phyloP scores from a whole-genome alignment of 2,329 filamentous ascomycete species.

The Aspergillus brunneoviolaceus region DNA sequence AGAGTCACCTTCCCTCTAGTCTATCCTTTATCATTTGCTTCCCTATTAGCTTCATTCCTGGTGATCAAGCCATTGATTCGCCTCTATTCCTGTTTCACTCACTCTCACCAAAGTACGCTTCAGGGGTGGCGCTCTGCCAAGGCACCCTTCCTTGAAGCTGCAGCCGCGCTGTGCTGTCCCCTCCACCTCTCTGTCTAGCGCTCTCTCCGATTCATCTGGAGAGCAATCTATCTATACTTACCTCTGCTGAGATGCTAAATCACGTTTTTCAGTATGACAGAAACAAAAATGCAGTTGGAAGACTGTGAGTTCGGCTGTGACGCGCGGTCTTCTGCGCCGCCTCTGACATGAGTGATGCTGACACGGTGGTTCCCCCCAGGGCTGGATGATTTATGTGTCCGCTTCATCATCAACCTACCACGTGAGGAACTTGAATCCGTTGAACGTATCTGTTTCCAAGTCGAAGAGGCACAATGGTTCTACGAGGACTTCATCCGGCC shows the following conservation, averaged over 20 bases:
- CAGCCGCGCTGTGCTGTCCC: conserved; percentile 21
- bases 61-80: conserved; percentile 9
- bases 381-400: conserved; percentile 96
- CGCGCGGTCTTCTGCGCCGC: conserved; percentile 1
- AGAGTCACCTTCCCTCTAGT: neutral
- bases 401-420: conserved; percentile 96
- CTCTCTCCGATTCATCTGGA: conserved; percentile 19
- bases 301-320: conserved; percentile 64
- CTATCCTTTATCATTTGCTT: neutral
- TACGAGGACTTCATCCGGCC: conserved; percentile 99
- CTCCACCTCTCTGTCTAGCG: conserved; percentile 22
- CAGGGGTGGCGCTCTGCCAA: conserved; percentile 28
- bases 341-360: conserved; percentile 18
- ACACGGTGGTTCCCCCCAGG: conserved; percentile 51
- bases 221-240: conserved; percentile 23
- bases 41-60: conserved; percentile 2
- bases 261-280: conserved; percentile 65
- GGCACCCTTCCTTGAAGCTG: conserved; percentile 30
- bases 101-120: conserved; percentile 17
- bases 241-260: conserved; percentile 59
- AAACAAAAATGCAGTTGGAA: conserved; percentile 80
- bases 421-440: conserved; percentile 85
- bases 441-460: conserved; percentile 94
- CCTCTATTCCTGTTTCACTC: conserved; percentile 1
- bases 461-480: conserved; percentile 99